phyloP scores from a whole-genome alignment of 108 stramenopile genomes.

The Seminavis robusta region DNA sequence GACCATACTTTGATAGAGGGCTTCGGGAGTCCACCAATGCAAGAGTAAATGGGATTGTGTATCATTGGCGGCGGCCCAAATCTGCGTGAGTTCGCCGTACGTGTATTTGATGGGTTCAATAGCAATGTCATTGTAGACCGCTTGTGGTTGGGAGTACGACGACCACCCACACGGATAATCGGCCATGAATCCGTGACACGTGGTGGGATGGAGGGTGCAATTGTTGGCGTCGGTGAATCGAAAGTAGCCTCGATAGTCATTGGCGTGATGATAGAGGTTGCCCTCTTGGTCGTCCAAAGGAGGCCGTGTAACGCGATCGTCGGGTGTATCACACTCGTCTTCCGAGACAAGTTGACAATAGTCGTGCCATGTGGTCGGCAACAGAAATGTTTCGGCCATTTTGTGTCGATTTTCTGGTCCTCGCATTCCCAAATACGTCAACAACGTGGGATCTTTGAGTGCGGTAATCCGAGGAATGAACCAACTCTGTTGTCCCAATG shows the following conservation, averaged over 20 bases:
- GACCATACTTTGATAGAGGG: background rate
- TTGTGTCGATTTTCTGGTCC: conserved; percentile 20
- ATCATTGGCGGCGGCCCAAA: conserved; percentile 36
- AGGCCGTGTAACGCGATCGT: conserved; percentile 9
- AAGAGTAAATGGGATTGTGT: conserved; percentile 29
- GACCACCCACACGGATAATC: conserved; percentile 22
- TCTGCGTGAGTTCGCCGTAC: conserved; percentile 27
- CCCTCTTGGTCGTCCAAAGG: conserved; percentile 6
- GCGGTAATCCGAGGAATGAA: conserved; percentile 28
- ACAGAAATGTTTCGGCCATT: conserved; percentile 15
- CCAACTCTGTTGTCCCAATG: conserved; percentile 27
- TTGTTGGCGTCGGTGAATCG: conserved; percentile 33
- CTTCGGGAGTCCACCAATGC: conserved; percentile 39
- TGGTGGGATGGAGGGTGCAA: conserved; percentile 14
- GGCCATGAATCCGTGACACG: conserved; percentile 27
- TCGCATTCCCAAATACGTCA: conserved; percentile 27
- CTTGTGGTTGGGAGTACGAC: background rate
- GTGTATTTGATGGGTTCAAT: conserved; percentile 18
- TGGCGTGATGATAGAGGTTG: conserved; percentile 2
- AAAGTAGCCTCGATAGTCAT: conserved; percentile 32
- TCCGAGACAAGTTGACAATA: conserved; percentile 13
- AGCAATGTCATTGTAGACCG: conserved; percentile 5
- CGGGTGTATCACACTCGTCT: background rate
- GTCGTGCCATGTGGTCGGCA: conserved; percentile 18
- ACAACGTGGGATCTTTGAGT: conserved; percentile 18